Conservation (phyloP, 163 green algal genomes). For the Coccomyxa subellipsoidea region DNA sequence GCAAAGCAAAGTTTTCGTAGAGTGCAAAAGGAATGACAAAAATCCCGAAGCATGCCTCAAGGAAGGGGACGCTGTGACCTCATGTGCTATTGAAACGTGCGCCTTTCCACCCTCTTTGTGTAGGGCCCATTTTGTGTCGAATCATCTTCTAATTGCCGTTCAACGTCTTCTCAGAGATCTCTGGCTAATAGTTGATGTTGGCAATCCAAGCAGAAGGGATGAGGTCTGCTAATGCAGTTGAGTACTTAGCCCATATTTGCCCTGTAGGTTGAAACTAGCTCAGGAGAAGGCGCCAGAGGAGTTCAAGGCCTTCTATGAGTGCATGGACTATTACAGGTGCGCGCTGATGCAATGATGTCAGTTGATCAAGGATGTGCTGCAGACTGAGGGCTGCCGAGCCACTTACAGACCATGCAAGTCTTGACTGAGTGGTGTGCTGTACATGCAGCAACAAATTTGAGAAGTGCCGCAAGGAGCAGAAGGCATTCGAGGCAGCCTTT, state of each 20-base stretch:
- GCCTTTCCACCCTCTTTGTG: background rate
- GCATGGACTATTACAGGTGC: constrained; percentile 80
- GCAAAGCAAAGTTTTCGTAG: constrained; percentile 58
- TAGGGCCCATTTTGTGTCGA: too few relatives aligned
- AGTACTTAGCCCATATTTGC: too few relatives aligned
- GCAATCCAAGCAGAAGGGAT: too few relatives aligned
- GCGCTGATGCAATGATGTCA: background rate
- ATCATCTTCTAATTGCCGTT: too few relatives aligned
- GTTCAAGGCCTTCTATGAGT: constrained; percentile 72
- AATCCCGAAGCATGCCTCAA: constrained; percentile 63
- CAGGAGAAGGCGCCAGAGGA: constrained; percentile 57
- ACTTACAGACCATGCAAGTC: too few relatives aligned
- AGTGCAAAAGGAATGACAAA: constrained; percentile 63
- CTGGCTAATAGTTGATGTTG: too few relatives aligned
- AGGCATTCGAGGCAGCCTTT: constrained; percentile 62
- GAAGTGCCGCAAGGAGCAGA: constrained; percentile 77
- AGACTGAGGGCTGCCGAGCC: too few relatives aligned
- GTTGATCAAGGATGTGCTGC: too few relatives aligned
- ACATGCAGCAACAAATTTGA: constrained; percentile 66
- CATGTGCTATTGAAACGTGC: constrained; percentile 51
- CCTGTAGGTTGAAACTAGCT: constrained; percentile 65
- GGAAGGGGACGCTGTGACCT: constrained; percentile 59
- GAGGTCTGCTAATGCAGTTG: too few relatives aligned
- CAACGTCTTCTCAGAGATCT: too few relatives aligned
- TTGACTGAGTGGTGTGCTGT: too few relatives aligned